phyloP scores from a whole-genome alignment of 2,329 filamentous ascomycete genomes.

The Fusarium sp. region DNA sequence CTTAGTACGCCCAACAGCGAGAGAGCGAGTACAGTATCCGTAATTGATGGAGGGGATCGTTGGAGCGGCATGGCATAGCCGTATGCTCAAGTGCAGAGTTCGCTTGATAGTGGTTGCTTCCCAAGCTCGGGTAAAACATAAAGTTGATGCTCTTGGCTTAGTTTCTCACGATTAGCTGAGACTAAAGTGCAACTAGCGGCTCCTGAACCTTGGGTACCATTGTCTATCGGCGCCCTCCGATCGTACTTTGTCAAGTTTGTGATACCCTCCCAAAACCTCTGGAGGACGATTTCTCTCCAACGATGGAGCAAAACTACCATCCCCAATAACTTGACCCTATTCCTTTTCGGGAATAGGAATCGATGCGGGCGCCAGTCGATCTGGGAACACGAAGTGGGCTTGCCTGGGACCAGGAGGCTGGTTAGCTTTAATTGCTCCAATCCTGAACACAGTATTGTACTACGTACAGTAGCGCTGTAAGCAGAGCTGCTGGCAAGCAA shows the following conservation, averaged over 20 bases:
- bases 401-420: constrained; percentile 16
- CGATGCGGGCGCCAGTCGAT: constrained; percentile 20
- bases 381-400: constrained; percentile 27
- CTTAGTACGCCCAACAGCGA: constrained; percentile 13
- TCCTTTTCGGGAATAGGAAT: constrained; percentile 5
- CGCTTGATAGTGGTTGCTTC: neutral
- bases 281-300: neutral
- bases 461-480: constrained; percentile 6
- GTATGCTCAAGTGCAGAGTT: neutral
- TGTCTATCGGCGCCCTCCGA: constrained; percentile 32
- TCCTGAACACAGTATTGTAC: constrained; percentile 1
- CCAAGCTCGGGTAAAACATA: neutral
- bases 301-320: constrained; percentile 8
- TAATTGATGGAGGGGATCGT: constrained; percentile 14
- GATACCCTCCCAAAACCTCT: neutral
- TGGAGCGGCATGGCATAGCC: constrained; percentile 15
- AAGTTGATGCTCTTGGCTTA: constrained; percentile 17
- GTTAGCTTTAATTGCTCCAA: constrained; percentile 15
- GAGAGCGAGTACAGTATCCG: neutral
- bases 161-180: constrained; percentile 1
- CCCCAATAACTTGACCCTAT: constrained; percentile 1
- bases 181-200: constrained; percentile 6
- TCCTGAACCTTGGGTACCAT: neutral
- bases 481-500: constrained; percentile 11
- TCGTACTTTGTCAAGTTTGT: neutral